Evolutionary conservation across 345 rosid species (phyloP).

Genomic region (Pugionium dolabratum): DNA sequence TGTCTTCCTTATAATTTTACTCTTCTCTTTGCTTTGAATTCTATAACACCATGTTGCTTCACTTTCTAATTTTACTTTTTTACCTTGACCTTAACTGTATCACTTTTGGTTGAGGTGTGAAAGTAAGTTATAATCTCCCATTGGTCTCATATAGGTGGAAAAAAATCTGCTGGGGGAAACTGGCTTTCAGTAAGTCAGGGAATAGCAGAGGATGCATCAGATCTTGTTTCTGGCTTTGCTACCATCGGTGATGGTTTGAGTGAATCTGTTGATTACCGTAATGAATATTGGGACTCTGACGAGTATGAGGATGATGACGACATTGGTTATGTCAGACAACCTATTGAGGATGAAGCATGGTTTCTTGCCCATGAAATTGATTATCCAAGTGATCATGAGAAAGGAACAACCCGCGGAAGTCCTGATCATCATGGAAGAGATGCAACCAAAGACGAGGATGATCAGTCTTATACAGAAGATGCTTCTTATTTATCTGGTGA

Average conservation of each 20-base stretch:
- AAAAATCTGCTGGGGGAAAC: constrained; percentile 79
- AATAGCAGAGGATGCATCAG: constrained; percentile 93
- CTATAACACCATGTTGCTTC: constrained; percentile 18
- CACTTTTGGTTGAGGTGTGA: constrained; percentile 16
- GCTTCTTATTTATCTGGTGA: constrained; percentile 95
- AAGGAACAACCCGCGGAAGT: constrained; percentile 79
- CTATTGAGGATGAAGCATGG: constrained; percentile 98
- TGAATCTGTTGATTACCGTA: constrained; percentile 86
- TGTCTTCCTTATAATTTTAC: background rate
- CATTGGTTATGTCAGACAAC: constrained; percentile 95
- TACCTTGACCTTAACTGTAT: constrained; percentile 8
- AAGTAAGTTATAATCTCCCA: constrained; percentile 21
- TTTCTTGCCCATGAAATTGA: constrained; percentile 99
- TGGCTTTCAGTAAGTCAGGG: constrained; percentile 99
- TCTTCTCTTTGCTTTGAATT: constrained; percentile 16
- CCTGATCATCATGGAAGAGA: constrained; percentile 79
- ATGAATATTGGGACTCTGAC: constrained; percentile 99
- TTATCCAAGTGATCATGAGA: constrained; percentile 97
- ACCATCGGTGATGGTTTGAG: constrained; percentile 94
- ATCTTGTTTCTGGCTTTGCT: constrained; percentile 97
- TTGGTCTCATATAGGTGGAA: constrained; percentile 57
- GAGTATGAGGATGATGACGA: constrained; percentile 98
- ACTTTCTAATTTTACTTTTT: constrained; percentile 1
- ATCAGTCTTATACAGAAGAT: constrained; percentile 91
- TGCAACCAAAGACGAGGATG: constrained; percentile 81